Base-by-base conservation (phyloP, 352 stramenopile genomes). In the Phytophthora agathidicida region DNA sequence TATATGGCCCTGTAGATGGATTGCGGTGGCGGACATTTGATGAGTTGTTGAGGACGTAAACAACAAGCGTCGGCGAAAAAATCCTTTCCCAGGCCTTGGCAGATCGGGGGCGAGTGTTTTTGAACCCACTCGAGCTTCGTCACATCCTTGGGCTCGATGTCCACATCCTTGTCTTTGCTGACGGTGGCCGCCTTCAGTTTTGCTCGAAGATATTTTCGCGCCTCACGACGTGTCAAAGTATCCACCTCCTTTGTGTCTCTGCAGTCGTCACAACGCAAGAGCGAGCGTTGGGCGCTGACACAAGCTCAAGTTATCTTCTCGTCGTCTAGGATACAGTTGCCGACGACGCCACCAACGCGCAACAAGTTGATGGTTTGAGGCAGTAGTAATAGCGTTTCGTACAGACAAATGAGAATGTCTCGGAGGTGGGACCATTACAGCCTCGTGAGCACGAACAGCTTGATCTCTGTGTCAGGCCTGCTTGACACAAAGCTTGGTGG, bases 371-470 rank as follows among this genome's bases (percentile, higher is more conserved):
- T 49, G 41, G 7, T 28, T 38, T 49, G 14, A n/a, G 33, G 27
- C 33, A n/a, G 37, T 23, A 56, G 44, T 60, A 67, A 54, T 32
- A 55, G 30, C 45, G 43, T 63, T 68, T 65, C 33, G 36, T 20
- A 37, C 39, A n/a, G n/a, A n/a, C n/a, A 51, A 38, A 53, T 52
- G 47, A 54, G 55, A 53, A 39, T 51, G 32, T 49, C 20, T 23
- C 13, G 20, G 46, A 46, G 35, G 50, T 65, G 51, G 44, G 50
- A 68, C 50, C 39, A 57, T 68, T 64, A 55, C 49, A 37, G 31
- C 38, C 38, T 24, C n/a, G 19, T 32, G 38, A 54, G 28, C 19
- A 37, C 46, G 45, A 55, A 49, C 37, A 39, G 22, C 39, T 33
- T 33, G 27, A 14, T 46, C 19, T 49, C 26, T 33, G 4, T 7